These are phyloP conservation scores for Aphanomyces cochlioides DNA, from an alignment of 352 stramenopile species.

Conservation along the genomic window DNA sequence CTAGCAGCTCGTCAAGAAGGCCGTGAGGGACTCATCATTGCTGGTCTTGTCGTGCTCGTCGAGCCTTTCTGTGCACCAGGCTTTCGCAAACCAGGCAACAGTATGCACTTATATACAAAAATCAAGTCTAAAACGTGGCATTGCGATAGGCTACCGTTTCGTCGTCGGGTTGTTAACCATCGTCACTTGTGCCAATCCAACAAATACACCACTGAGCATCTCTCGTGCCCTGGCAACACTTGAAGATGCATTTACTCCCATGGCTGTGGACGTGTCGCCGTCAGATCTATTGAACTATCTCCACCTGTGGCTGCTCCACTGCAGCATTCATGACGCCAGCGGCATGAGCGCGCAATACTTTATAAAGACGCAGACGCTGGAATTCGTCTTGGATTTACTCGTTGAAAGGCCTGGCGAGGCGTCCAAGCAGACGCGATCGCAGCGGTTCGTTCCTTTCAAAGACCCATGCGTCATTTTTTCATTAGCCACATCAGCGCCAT, in stretches of 20 bases:
- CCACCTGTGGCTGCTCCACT: constrained; percentile 12
- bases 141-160: constrained; percentile 32
- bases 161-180: constrained; percentile 52
- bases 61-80: constrained; percentile 10
- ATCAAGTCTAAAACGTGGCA: background rate
- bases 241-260: background rate
- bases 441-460: constrained; percentile 39
- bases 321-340: background rate
- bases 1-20: constrained; percentile 51
- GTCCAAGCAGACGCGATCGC: constrained; percentile 36
- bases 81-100: constrained; percentile 23
- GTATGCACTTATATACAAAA: background rate
- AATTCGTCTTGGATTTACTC: constrained; percentile 49
- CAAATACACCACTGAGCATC: constrained; percentile 1
- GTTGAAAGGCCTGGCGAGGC: constrained; percentile 30
- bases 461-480: background rate
- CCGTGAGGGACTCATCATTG: constrained; percentile 56
- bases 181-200: constrained; percentile 39
- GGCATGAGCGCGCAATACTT: constrained; percentile 40
- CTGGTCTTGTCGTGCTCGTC: constrained; percentile 49
- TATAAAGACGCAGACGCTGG: constrained; percentile 41
- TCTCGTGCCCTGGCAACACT: background rate
- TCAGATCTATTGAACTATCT: background rate
- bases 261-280: constrained; percentile 5
- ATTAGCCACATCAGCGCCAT: constrained; percentile 69